Evolutionary conservation across 1,284 basidiomycete species (phyloP), one percentile per base, ranked within the genome.

Genomic region (Sporisorium exsertum): DNA sequence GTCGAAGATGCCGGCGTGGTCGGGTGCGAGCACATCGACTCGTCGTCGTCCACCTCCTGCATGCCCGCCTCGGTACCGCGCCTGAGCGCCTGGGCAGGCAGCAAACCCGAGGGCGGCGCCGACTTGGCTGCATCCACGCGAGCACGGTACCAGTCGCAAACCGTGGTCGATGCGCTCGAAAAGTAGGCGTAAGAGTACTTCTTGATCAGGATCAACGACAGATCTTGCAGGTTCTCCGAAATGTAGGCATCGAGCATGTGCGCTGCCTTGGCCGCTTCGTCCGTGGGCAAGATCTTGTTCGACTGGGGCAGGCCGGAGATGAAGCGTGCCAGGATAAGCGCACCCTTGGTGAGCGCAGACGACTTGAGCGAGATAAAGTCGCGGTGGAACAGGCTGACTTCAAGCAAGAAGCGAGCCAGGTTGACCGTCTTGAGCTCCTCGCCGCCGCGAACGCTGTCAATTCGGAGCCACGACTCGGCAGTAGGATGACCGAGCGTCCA

Each of bases 401-500:
- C 97, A 94, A 99, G 97, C 81, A 99, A 87, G 88, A 98, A 99
- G 50, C 97, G 92, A 2, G 97, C 94, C 72, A 97, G 91, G 84
- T 96, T 93, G 84, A 96, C 94, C 6, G 95, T 93, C 86, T 93
- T 93, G 65, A 90, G 88, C 64, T 96, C 93, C 86, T 97, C 96
- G 22, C 63, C 64, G 26, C 58, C 52, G 24, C 70, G 66, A 13
- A 87, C 86, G 81, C 87, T 88, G 40, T 81, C 80, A 43, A 89
- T 87, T 60, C 97, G 90, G 32, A 99, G 89, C 97, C 97, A 99
- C 18, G 94, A 92, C 87, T 99, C 97, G 12, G 95, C 94, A 1
- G 97, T 97, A 5, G 97, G 96, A 85, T 97, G 95, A n/a, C 96
- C 97, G 55, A 97, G 89, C 42, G 90, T 90, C 97, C 97, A 99